Conservation (phyloP, 345 rosid genomes). For the Populus pruinosa region DNA sequence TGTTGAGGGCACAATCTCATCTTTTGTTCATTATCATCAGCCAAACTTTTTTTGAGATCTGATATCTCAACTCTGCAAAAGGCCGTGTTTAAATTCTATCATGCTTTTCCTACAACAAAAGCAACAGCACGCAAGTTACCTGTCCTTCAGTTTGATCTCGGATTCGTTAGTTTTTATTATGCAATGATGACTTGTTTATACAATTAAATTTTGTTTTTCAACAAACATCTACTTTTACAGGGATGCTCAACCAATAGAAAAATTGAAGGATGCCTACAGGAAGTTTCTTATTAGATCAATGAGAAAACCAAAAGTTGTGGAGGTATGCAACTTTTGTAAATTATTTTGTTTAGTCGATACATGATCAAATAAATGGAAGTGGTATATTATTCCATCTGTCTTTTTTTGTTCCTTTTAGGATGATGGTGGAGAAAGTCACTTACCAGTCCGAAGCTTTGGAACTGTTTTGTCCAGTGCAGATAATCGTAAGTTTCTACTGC, state of each 20-base stretch:
- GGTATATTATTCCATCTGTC: slow-evolving; percentile 14
- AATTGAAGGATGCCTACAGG: slow-evolving; percentile 71
- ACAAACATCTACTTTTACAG: slow-evolving; percentile 27
- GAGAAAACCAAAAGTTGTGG: slow-evolving; percentile 40
- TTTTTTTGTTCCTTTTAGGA: slow-evolving; percentile 29
- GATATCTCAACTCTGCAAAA: neutral
- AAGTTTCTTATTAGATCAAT: slow-evolving; percentile 68
- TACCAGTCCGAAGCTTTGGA: slow-evolving; percentile 72
- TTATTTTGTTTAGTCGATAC: neutral
- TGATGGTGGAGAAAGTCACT: slow-evolving; percentile 45
- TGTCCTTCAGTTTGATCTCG: neutral
- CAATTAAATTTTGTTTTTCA: neutral
- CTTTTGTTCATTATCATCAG: neutral
- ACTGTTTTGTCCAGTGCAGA: slow-evolving; percentile 58
- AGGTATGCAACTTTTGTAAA: slow-evolving; percentile 39
- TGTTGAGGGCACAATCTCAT: neutral
- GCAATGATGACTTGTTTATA: neutral
- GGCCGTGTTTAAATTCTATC: neutral
- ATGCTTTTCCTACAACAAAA: neutral
- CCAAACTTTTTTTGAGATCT: neutral
- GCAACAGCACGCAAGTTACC: neutral
- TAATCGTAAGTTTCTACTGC: slow-evolving; percentile 45
- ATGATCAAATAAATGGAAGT: neutral
- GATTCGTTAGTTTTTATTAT: neutral
- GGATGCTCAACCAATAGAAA: slow-evolving; percentile 70